Evolutionary conservation across 306 rosid genomes (phyloP).

Genomic region (Dalbergia cochinchinensis): DNA sequence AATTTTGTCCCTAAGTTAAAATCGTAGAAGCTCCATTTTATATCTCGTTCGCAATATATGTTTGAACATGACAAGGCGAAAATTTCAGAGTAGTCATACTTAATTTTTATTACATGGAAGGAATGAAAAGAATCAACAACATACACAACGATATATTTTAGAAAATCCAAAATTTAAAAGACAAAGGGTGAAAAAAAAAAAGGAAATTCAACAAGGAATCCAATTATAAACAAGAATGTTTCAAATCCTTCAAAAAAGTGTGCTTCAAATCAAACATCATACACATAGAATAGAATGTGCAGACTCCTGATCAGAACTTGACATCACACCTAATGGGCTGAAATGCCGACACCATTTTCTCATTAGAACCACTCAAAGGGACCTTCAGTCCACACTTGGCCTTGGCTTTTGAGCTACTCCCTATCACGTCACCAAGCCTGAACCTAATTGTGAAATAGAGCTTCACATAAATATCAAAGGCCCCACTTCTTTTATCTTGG

Average conservation of each 20-base stretch:
- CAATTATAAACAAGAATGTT: neutral
- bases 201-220: no score
- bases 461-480: conserved; percentile 56
- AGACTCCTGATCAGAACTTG: conserved; percentile 10
- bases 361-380: conserved; percentile 51
- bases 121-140: no score
- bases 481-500: conserved; percentile 38
- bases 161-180: no score
- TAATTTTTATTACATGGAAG: no score
- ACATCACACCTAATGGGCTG: conserved; percentile 51
- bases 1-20: no score
- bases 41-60: no score
- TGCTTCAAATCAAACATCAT: neutral
- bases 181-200: no score
- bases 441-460: conserved; percentile 60
- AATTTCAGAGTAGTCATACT: no score
- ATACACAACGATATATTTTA: no score
- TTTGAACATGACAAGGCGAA: no score
- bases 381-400: conserved; percentile 62
- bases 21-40: no score
- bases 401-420: conserved; percentile 45
- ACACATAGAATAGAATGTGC: neutral
- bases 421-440: conserved; percentile 52
- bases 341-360: conserved; percentile 36
- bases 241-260: neutral